Conservation (phyloP, 192 early-diverging fungal genomes). For the Podila epigama region DNA sequence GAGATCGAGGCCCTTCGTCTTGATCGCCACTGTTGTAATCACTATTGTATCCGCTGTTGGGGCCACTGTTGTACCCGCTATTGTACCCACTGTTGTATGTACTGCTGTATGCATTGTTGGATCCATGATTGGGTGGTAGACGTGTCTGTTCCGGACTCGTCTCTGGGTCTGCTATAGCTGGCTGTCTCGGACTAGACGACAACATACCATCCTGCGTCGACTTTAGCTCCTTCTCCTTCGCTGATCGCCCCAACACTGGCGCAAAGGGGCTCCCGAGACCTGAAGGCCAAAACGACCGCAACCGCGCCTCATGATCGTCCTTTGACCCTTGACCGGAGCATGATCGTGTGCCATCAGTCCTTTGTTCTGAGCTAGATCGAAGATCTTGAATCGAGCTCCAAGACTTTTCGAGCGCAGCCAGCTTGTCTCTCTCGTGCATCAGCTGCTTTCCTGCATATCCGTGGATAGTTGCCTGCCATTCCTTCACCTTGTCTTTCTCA, state of each 20-base stretch:
- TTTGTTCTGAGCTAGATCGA: conserved; percentile 1
- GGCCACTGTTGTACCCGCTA: conserved; percentile 40
- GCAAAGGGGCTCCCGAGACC: conserved; percentile 34
- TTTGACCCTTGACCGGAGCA: not conserved
- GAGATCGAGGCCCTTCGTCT: conserved; percentile 25
- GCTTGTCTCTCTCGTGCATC: conserved; percentile 50
- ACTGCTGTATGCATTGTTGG: conserved; percentile 25
- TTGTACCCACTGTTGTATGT: conserved; percentile 33
- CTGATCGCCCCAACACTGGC: conserved; percentile 9
- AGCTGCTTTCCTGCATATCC: conserved; percentile 49
- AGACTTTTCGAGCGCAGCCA: conserved; percentile 52
- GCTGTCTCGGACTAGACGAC: not conserved
- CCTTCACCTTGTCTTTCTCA: conserved; percentile 52
- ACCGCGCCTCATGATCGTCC: conserved; percentile 1
- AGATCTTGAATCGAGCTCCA: conserved; percentile 30
- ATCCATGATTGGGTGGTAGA: conserved; percentile 34
- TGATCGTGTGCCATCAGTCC: not conserved
- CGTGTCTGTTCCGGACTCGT: conserved; percentile 6
- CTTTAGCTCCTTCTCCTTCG: not conserved
- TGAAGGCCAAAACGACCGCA: conserved; percentile 37
- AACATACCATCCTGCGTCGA: conserved; percentile 1
- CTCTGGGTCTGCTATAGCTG: not conserved
- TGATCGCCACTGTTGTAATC: conserved; percentile 19
- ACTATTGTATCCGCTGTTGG: not conserved
- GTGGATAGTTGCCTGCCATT: conserved; percentile 45